Evolutionary conservation across 768 basidiomycete species (phyloP), one percentile per base, ranked within the genome.

Genomic region (Calocera cornea): DNA sequence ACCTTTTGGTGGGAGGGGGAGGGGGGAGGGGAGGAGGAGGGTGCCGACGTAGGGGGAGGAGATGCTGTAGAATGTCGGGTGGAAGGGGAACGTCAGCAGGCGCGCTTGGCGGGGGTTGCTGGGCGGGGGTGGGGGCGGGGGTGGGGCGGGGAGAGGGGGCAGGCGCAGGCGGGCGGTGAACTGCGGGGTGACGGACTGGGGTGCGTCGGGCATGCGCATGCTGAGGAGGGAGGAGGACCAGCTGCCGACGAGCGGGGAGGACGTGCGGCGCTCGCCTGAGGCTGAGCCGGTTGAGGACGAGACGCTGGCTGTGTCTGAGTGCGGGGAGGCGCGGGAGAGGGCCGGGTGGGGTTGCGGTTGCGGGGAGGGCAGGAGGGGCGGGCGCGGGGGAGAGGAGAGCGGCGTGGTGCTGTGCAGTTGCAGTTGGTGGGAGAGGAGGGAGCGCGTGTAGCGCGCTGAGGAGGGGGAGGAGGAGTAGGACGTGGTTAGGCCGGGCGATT

Each of bases 151-250:
- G 36, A 38, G 44, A 47, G 44, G 16, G 44, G 54, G 54, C 7
- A 60, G 54, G 16, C 54, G 54, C 11, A 60, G 54, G 22, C 54
- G 54, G 54, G 54, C 54, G 24, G 54, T 5, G 54, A 60, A 60
- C 2, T 2, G 10, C 2, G 54, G 54, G 24, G 3, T 2, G 54
- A 60, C 14, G 54, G 54, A 29, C 5, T 5, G 54, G 7, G 54
- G 54, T 2, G 54, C 27, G 16, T 47, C 44, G 24, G 54, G 54
- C 27, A 60, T 60, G 31, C 54, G 54, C 24, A 60, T 27, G 54
- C 27, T 29, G 24, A 60, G 54, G 54, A 60, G 54, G 24, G 54
- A 60, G 54, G 54, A 60, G 24, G 54, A 60, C 54, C 54, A 60
- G 11, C 14, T 29, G 54, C 54, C 54, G 7, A 33, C 27, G 11